Percentiles rank a stretch among this genome's conserved stretches.
These are phyloP conservation scores for Fusarium foetens DNA, from an alignment of 2,329 filamentous ascomycete species.

Conservation along the genomic window DNA sequence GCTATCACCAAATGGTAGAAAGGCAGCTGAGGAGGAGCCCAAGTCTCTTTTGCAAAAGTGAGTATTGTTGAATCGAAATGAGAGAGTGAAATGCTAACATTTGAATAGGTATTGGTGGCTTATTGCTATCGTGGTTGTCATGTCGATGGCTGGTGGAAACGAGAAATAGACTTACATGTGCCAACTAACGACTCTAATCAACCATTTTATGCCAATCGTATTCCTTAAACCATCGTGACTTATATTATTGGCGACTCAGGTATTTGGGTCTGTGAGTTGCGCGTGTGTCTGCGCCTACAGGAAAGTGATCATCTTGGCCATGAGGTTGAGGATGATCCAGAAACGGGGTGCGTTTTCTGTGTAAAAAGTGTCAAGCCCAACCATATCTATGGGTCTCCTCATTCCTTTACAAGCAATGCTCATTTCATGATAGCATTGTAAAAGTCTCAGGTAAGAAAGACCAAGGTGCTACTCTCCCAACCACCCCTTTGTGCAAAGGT, in stretches of 20 bases:
- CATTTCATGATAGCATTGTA: not conserved
- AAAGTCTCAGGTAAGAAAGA: not conserved
- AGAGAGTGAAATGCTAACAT: conserved; percentile 48
- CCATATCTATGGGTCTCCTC: not conserved
- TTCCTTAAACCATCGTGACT: not conserved
- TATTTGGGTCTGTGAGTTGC: not conserved
- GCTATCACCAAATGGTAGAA: conserved; percentile 68
- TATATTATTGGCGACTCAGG: not conserved
- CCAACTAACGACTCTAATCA: conserved; percentile 1
- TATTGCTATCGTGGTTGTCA: conserved; percentile 62
- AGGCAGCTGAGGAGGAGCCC: conserved; percentile 64
- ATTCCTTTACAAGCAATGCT: not conserved
- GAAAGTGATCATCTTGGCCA: not conserved
- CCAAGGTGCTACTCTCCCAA: not conserved
- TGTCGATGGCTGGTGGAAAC: conserved; percentile 64
- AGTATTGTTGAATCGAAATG: conserved; percentile 41
- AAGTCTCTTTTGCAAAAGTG: conserved; percentile 76
- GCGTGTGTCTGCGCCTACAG: not conserved
- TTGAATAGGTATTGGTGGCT: conserved; percentile 73
- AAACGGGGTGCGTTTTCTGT: not conserved
- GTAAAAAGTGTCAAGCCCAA: not conserved
- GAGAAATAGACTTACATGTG: conserved; percentile 57
- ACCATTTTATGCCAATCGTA: not conserved
- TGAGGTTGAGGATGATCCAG: not conserved
- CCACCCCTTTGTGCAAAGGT: not conserved